phyloP scores from a whole-genome alignment of 169 alveolate genomes.

The Plasmodium gallinaceum region DNA sequence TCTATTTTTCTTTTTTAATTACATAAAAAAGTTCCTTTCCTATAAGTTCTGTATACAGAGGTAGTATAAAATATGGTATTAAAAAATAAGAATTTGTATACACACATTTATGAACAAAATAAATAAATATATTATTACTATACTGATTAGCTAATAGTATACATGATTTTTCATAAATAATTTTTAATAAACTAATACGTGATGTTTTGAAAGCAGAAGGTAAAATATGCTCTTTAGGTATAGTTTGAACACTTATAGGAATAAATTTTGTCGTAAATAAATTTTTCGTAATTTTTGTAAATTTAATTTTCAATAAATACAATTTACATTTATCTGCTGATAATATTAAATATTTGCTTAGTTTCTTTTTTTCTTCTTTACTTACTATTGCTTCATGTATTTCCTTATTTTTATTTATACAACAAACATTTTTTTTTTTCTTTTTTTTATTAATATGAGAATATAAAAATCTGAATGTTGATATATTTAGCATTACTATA shows the following conservation, averaged over 20 bases:
- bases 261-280: conserved; percentile 60
- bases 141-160: conserved; percentile 64
- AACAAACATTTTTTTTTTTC: conserved; percentile 11
- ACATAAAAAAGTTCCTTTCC: conserved; percentile 25
- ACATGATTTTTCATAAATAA: conserved; percentile 73
- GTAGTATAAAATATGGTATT: conserved; percentile 47
- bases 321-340: conserved; percentile 53
- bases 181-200: conserved; percentile 74
- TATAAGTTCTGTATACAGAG: conserved; percentile 43
- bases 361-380: conserved; percentile 60
- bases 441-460: conserved; percentile 48
- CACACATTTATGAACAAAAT: conserved; percentile 55
- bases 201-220: conserved; percentile 21
- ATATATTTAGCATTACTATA: conserved; percentile 41
- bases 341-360: conserved; percentile 46
- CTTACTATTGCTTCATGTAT: conserved; percentile 9
- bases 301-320: conserved; percentile 51
- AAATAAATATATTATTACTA: conserved; percentile 41
- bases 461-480: conserved; percentile 62
- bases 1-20: conserved; percentile 2
- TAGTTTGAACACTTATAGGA: conserved; percentile 26
- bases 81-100: conserved; percentile 62
- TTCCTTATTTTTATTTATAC: conserved; percentile 10
- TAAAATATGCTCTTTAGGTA: conserved; percentile 30
- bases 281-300: conserved; percentile 41